Base-by-base conservation (phyloP, 2,329 filamentous ascomycete species). In the Scedosporium boydii region DNA sequence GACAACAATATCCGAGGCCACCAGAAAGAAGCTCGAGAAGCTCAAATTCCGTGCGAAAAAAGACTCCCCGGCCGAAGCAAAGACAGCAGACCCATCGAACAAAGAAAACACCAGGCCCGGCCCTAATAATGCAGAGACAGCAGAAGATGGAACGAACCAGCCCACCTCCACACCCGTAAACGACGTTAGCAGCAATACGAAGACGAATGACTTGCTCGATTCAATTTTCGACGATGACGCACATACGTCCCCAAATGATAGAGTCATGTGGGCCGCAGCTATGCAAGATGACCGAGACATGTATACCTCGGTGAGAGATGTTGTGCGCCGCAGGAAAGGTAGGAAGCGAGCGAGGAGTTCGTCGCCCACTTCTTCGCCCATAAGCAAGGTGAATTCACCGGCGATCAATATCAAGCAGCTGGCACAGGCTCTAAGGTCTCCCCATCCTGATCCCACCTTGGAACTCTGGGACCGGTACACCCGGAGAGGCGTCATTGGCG, bases 401-500 rank as follows among this genome's bases (percentile, higher is more conserved):
- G 69, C 80, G 0, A 76, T 87, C 64, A 84, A 89, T 67, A 74
- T 87, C 46, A 81, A 84, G 68, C 79, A 80, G 65, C 74, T 87
- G 51, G 81, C 82, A 46, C 78, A 81, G 61, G 78, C 83, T 0
- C 73, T 90, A 53, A 86, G 82, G 66, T 88, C 87, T 1, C 87
- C 87, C 12, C 84, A 88, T 66, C 82, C 86, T 38, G 89, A 93
- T 68, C 87, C 90, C 44, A 88, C 88, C 2, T 74, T 87, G 38
- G 88, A 93, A 66, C 74, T 93, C 1, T 93, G 90, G 90, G 89
- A 89, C 67, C 85, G 88, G 60, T 91, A 90, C 70, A 83, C 88
- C 44, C 74, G 85, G 61, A 75, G 64, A 66, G 27, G 79, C 69
- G 76, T 80, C 65, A 73, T 74, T 61, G 71, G 77, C 14, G 73